Base-by-base conservation (phyloP, 1,284 basidiomycete genomes). In the Porogramme epimiltina region DNA sequence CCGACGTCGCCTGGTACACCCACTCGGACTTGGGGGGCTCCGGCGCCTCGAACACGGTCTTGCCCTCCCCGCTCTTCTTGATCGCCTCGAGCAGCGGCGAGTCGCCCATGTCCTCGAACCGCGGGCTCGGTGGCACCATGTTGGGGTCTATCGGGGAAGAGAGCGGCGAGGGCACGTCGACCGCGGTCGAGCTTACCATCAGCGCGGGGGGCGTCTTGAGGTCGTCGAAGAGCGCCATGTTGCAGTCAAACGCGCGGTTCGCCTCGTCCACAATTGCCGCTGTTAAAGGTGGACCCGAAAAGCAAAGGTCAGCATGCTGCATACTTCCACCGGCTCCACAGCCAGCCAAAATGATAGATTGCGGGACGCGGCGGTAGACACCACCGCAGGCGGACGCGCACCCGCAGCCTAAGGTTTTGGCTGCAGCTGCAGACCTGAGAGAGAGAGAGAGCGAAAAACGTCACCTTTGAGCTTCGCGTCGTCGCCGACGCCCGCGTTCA, bases 231-330 rank as follows among this genome's bases (percentile, higher is more conserved):
- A 93, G 73, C 4, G 74, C 80, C 13, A 77, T 79, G 65, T 91
- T 91, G 49, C 88, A 76, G 28, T 79, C 73, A 64, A 91, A 93
- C 3, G 85, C 87, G 16, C 72, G 70, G 56, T 81, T 84, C 16
- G 89, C 87, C 70, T 93, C 90, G 20, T 77, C 71, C 9, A 87
- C 67, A 25, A 84, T 67, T 5, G 67, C 62, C 31, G 68, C 79
- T 80, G 59, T 37, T 15, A 31, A 15, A 31, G 28, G n/a, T n/a
- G n/a, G n/a, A n/a, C n/a, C n/a, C n/a, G n/a, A n/a, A n/a, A n/a
- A n/a, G n/a, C n/a, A n/a, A n/a, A n/a, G n/a, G n/a, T n/a, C n/a
- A 31, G 28, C 9, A 31, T 15, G 28, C 28, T 15, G 15, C 28
- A 31, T 15, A 31, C 15, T 8, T 31, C 28, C 8, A 15, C 28